Base-by-base conservation (phyloP, 2,329 filamentous ascomycete genomes). In the Pezizomycotina sp. region DNA sequence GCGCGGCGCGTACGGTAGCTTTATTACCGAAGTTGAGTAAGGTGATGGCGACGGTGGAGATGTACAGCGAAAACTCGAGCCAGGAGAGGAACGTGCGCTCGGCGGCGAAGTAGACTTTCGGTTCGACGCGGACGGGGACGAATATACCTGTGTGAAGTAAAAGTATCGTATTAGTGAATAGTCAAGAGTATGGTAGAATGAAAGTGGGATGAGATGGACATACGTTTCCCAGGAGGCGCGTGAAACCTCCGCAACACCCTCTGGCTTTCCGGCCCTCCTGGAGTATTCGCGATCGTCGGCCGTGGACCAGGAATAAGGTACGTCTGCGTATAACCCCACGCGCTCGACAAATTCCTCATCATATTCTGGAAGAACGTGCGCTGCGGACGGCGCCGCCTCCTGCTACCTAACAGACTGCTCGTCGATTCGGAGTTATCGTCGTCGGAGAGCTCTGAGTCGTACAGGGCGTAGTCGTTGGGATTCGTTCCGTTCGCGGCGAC, bases 11-110 rank as follows among this genome's bases (percentile, higher is more conserved):
- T 47, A 68, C 66, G 7, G 58, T 57, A 5, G 29, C 28, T 51
- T 69, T 60, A 15, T 56, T 53, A 50, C 79, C 71, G 55, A 93
- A 82, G 62, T 92, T 84, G 48, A 92, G 68, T 28, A 92, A 63
- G 0, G 80, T 80, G 5, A 78, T 76, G 8, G 83, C 81, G 50
- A 92, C 86, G 18, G 78, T 77, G 50, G 81, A 82, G 35, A 98
- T 74, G 54, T 93, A 84, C 53, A 95, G 92, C 31, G 79, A 86
- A 60, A 92, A 95, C 58, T 98, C 86, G 51, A 98, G 77, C 83
- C 89, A 98, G 46, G 82, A 80, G 38, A 98, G 68, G 60, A 93
- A 98, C 1, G 89, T 98, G 47, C 89, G 72, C 59, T 98, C 89
- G 1, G 83, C 84, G 14, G 89, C 89, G 55, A 98, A 92, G 58